Conservation (phyloP, 1,139 yeast genomes). For the Yamadazyma buinensis region DNA sequence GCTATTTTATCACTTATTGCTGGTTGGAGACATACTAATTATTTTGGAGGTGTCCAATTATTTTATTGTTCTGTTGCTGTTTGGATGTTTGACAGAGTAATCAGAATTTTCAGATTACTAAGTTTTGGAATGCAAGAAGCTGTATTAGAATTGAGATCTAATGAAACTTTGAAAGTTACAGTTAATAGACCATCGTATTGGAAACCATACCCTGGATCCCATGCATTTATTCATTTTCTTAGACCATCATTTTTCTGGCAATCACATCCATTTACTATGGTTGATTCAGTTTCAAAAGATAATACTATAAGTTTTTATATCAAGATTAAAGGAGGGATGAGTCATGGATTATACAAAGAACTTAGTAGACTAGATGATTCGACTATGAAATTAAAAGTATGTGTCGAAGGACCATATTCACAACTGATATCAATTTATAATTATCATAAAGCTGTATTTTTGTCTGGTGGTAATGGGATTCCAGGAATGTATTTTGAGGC, state of each 20-base stretch:
- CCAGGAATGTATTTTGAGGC: conserved; percentile 37
- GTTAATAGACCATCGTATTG: conserved; percentile 35
- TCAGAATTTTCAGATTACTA: conserved; percentile 25
- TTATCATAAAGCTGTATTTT: conserved; percentile 27
- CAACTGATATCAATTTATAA: conserved; percentile 24
- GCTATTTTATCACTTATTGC: conserved; percentile 34
- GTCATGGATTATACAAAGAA: conserved; percentile 24
- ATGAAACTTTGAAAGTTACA: conserved; percentile 33
- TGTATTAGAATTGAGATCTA: conserved; percentile 24
- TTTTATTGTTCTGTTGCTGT: conserved; percentile 33
- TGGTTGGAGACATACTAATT: conserved; percentile 32
- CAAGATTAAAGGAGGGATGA: conserved; percentile 31
- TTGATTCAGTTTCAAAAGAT: conserved; percentile 18
- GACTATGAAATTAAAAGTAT: conserved; percentile 21
- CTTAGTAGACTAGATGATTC: conserved; percentile 23
- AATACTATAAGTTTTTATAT: conserved; percentile 23
- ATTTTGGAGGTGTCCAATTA: conserved; percentile 32
- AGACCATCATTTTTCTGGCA: conserved; percentile 42
- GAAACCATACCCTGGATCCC: conserved; percentile 43
- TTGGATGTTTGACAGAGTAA: conserved; percentile 37
- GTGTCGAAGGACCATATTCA: conserved; percentile 38
- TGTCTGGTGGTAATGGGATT: conserved; percentile 39
- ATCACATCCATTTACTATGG: conserved; percentile 32
- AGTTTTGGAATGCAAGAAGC: conserved; percentile 35
- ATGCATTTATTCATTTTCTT: conserved; percentile 43